Evolutionary conservation across 495 filamentous ascomycete species (phyloP), one percentile per base, ranked within the genome.

Genomic region (Neohortaea acidophila): DNA sequence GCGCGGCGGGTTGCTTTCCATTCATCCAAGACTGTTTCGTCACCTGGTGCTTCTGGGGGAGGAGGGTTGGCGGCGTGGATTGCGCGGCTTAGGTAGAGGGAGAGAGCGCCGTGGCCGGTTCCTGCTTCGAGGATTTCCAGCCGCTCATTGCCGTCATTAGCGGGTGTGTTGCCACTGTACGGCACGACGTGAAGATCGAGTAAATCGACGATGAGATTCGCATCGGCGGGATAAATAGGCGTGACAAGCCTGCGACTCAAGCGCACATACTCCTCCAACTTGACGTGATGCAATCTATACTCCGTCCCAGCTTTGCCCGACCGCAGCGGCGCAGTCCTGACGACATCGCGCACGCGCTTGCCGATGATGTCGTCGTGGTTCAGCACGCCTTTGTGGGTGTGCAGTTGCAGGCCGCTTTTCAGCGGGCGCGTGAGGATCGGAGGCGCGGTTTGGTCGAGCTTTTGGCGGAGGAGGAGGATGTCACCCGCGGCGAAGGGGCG

Each of bases 81-180:
- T 21, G 77, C 78, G n/a, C 77, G 69, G 15, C 77, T 71, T 11
- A 86, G 65, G 44, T 81, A 66, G 6, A 86, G 59, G 2, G 80
- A 86, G 33, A 87, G 57, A 10, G 75, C 73, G 33, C 80, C 81
- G 61, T 84, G 76, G 2, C 81, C 81, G 1, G 81, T 86, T 5
- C 82, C 81, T 25, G 79, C 80, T 57, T 87, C 81, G 23, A 87
- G 72, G 25, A 86, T 78, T 49, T 85, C 78, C 0, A 83, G 43
- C 5, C 45, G 32, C 0, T 46, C 36, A 9, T 8, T 3, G 10
- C 14, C 33, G 10, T 36, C 33, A 10, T 9, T 6, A 13, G 33
- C 14, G 20, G 34, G 22, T n/a, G n/a, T n/a, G n/a, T n/a, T n/a
- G n/a, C n/a, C n/a, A n/a, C n/a, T n/a, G n/a, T n/a, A n/a, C n/a